Base-by-base conservation (phyloP, 305 asterid species). In the Vinca major region DNA sequence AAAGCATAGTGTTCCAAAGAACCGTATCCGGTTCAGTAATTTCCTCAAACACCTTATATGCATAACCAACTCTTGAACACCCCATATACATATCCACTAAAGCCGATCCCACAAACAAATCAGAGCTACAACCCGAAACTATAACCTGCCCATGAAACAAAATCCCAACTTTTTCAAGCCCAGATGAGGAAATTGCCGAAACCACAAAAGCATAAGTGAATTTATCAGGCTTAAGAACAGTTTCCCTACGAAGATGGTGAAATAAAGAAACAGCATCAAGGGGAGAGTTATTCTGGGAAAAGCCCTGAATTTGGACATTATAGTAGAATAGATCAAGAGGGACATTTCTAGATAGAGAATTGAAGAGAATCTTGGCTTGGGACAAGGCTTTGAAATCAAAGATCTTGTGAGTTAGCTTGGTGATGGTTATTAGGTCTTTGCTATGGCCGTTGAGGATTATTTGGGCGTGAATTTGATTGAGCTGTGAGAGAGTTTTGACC, bases 31-130 rank as follows among this genome's bases (percentile, higher is more conserved):
- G 89, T 4, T 80, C 78, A 10, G 80, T 9, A 76, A 87, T 87
- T 81, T 74, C 84, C 71, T 83, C 95, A 49, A 91, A 91, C 93
- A 91, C 89, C 81, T 82, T 89, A 63, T 70, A 69, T 2, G 93
- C 97, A 50, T 70, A 47, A 26, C 67, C 60, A 26, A 80, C 73
- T 74, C 79, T 79, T 37, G 86, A 79, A 78, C 75, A 83, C 2
- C 74, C 77, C 77, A 75, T 74, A 21, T 84, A 89, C 80, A 85
- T 74, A 39, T 83, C 95, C 17, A 86, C 87, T 58, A 91, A 81
- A 48, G 95, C 89, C 7, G 97, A 91, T 14, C 93, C 95, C 72
- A 91, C 95, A 73, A 83, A 91, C 83, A 81, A 69, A 80, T 91
- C 91, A 13, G 84, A 75, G 11, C 83, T 77, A 62, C 73, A 84